phyloP scores from a whole-genome alignment of 2,329 filamentous ascomycete genomes.

The Epichloe brachyelytri region DNA sequence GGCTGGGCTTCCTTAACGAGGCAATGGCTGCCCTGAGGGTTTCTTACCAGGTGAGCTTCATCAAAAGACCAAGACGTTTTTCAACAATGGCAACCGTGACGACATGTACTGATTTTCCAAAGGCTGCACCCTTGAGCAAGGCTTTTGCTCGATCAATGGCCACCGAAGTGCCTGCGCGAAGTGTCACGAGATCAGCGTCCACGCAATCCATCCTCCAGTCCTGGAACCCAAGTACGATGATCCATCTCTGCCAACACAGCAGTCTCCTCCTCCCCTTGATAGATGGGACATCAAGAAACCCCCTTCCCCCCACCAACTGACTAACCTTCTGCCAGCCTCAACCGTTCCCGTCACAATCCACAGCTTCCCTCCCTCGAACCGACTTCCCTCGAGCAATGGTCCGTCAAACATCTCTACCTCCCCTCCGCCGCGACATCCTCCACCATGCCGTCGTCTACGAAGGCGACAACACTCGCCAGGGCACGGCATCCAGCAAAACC shows the following conservation, averaged over 20 bases:
- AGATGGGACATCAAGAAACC: neutral
- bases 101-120: conserved; percentile 4
- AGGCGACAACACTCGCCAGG: conserved; percentile 75
- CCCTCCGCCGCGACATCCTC: conserved; percentile 85
- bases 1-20: conserved; percentile 37
- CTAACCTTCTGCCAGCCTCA: conserved; percentile 26
- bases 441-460: conserved; percentile 89
- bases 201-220: conserved; percentile 24
- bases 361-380: conserved; percentile 81
- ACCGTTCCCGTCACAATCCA: conserved; percentile 77
- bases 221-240: conserved; percentile 31
- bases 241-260: neutral
- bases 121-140: conserved; percentile 23
- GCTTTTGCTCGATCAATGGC: conserved; percentile 43
- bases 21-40: conserved; percentile 37
- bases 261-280: neutral
- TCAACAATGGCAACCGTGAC: neutral
- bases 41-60: conserved; percentile 23
- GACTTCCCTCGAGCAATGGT: conserved; percentile 61
- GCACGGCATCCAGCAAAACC: conserved; percentile 73
- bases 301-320: neutral
- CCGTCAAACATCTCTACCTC: conserved; percentile 69
- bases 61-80: neutral
- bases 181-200: conserved; percentile 21
- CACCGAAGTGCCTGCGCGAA: conserved; percentile 32